These are phyloP conservation scores for Podila epicladia DNA, from an alignment of 192 early-diverging fungal genomes.

Conservation along the genomic window DNA sequence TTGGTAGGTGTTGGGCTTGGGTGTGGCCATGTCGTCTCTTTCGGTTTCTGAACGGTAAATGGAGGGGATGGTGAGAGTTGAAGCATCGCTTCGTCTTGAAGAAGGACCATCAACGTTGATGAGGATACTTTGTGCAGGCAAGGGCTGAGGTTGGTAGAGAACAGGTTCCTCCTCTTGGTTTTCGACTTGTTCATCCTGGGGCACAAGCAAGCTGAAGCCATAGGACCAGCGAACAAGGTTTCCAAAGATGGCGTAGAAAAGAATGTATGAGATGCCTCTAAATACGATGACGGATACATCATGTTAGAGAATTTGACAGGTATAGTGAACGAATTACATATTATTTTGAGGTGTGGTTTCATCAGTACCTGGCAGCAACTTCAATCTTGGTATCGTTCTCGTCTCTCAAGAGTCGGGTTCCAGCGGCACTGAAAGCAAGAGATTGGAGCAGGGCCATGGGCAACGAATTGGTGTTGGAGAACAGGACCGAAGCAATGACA, in stretches of 20 bases:
- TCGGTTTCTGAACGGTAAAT: not conserved
- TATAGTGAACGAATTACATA: not conserved
- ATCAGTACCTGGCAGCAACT: conserved; percentile 60
- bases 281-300: conserved; percentile 1
- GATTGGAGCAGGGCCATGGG: conserved; percentile 78
- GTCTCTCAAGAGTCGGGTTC: conserved; percentile 51
- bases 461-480: conserved; percentile 78
- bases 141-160: conserved; percentile 46
- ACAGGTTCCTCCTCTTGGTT: conserved; percentile 11
- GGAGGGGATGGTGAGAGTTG: conserved; percentile 5
- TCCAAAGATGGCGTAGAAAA: conserved; percentile 83
- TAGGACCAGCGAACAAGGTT: conserved; percentile 84
- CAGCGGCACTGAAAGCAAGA: conserved; percentile 60
- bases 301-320: not conserved
- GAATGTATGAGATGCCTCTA: conserved; percentile 80
- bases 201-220: conserved; percentile 70
- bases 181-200: conserved; percentile 23
- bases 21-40: not conserved
- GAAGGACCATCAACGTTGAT: conserved; percentile 20
- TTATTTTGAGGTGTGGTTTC: not conserved
- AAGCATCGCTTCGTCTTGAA: conserved; percentile 15
- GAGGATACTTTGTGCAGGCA: conserved; percentile 33
- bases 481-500: conserved; percentile 71
- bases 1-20: not conserved
- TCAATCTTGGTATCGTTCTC: conserved; percentile 53